These are phyloP conservation scores for Penicillium paradoxum DNA, from an alignment of 495 filamentous ascomycete genomes.

Conservation along the genomic window DNA sequence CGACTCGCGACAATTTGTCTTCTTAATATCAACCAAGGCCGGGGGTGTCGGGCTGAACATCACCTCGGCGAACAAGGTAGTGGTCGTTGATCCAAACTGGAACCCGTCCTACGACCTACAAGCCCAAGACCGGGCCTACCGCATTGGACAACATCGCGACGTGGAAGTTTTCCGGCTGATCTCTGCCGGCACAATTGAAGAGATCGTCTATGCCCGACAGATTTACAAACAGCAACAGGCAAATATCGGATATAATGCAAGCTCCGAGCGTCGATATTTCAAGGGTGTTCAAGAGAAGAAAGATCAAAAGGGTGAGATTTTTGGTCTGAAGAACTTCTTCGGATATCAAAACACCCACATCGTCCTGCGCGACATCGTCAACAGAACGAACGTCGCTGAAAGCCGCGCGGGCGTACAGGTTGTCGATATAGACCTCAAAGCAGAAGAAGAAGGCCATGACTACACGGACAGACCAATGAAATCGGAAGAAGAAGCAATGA, in stretches of 20 bases:
- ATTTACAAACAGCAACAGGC: slow-evolving; percentile 99
- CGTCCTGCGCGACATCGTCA: slow-evolving; percentile 85
- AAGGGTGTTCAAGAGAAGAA: slow-evolving; percentile 84
- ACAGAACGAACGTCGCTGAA: slow-evolving; percentile 96
- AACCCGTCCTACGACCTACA: slow-evolving; percentile 92
- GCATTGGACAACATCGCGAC: slow-evolving; percentile 87
- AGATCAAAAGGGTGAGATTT: slow-evolving; percentile 85
- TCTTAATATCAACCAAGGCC: slow-evolving; percentile 89
- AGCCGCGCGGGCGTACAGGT: slow-evolving; percentile 80
- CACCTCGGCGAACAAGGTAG: slow-evolving; percentile 96
- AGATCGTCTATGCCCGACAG: slow-evolving; percentile 94
- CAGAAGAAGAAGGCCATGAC: slow-evolving; percentile 46
- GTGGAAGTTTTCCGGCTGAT: slow-evolving; percentile 95
- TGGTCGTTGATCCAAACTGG: slow-evolving; percentile 97
- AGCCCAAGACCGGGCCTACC: slow-evolving; percentile 93
- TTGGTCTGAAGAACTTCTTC: slow-evolving; percentile 86
- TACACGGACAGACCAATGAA: slow-evolving; percentile 12
- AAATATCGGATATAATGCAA: slow-evolving; percentile 94
- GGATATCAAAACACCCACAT: slow-evolving; percentile 73
- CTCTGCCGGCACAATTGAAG: slow-evolving; percentile 91
- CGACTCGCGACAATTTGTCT: slow-evolving; percentile 84
- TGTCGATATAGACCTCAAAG: slow-evolving; percentile 63
- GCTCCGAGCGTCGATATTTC: slow-evolving; percentile 89
- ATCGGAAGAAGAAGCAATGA: slow-evolving; percentile 57
- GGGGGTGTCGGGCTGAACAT: slow-evolving; percentile 92